phyloP scores from a whole-genome alignment of 805 yeast species.

The Metschnikowia drakensbergensis region DNA sequence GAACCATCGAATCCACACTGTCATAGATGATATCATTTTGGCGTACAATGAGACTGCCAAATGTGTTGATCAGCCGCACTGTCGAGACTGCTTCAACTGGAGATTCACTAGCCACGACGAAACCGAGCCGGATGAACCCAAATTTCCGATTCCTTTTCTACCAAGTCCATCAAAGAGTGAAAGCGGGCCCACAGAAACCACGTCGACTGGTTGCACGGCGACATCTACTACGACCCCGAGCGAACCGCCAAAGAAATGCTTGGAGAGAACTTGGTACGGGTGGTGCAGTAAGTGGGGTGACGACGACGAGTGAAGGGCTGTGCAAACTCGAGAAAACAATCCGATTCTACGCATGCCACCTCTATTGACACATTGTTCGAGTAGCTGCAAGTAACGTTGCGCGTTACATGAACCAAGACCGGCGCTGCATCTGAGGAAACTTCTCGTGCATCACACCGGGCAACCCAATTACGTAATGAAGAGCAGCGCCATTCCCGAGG shows the following conservation, averaged over 20 bases:
- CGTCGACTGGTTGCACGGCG: neutral
- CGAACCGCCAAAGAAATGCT: constrained; percentile 43
- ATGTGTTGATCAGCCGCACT: constrained; percentile 74
- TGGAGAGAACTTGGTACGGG: constrained; percentile 66
- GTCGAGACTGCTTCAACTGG: constrained; percentile 92
- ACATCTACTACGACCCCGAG: constrained; percentile 9
- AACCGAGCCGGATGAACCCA: constrained; percentile 35
- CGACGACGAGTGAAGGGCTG: constrained; percentile 15
- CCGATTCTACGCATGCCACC: too few species aligned
- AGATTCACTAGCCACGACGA: constrained; percentile 55
- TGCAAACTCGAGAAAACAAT: neutral
- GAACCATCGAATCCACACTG: constrained; percentile 87
- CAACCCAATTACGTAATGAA: constrained; percentile 3
- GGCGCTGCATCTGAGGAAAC: constrained; percentile 4
- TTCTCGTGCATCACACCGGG: constrained; percentile 2
- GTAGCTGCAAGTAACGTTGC: neutral
- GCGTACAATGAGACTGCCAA: constrained; percentile 72
- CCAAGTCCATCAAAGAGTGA: constrained; percentile 19
- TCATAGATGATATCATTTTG: constrained; percentile 73
- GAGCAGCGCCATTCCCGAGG: neutral
- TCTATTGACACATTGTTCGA: neutral
- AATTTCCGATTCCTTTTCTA: constrained; percentile 35
- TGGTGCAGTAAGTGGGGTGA: constrained; percentile 49
- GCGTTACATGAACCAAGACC: neutral
- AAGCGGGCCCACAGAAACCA: constrained; percentile 3